These are phyloP conservation scores for Gossypium laxum DNA, from an alignment of 441 rosid species.

Conservation along the genomic window DNA sequence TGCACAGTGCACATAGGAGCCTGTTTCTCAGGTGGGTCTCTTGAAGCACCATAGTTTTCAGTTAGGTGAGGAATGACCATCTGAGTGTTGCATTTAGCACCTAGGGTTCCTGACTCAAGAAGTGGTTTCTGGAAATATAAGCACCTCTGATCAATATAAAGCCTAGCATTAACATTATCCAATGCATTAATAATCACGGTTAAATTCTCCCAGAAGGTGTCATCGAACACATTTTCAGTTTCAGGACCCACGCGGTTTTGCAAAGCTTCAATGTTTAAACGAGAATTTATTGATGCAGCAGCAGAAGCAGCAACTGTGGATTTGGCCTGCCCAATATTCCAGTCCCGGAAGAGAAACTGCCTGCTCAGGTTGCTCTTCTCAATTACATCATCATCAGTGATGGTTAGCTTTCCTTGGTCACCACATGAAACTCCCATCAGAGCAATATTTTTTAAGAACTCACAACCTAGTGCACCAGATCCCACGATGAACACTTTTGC, in stretches of 20 bases:
- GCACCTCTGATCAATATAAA: conserved; percentile 84
- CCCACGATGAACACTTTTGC: conserved; percentile 72
- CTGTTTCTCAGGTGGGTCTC: conserved; percentile 97
- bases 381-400: conserved; percentile 96
- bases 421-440: conserved; percentile 93
- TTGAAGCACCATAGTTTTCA: conserved; percentile 92
- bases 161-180: conserved; percentile 89
- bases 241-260: conserved; percentile 84
- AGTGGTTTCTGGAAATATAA: conserved; percentile 96
- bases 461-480: conserved; percentile 95
- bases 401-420: conserved; percentile 64
- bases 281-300: conserved; percentile 59
- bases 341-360: conserved; percentile 95
- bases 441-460: conserved; percentile 78
- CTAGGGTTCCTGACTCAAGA: conserved; percentile 90
- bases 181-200: conserved; percentile 67
- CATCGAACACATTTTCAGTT: conserved; percentile 79
- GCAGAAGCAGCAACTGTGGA: conserved; percentile 93
- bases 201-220: conserved; percentile 80
- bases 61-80: conserved; percentile 94
- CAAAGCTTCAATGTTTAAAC: conserved; percentile 61
- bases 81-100: conserved; percentile 92
- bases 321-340: conserved; percentile 98
- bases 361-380: conserved; percentile 96
- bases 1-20: conserved; percentile 99